Percentiles rank a stretch among this genome's conserved stretches.
These are phyloP conservation scores for Terfezia claveryi DNA, from an alignment of 495 filamentous ascomycete genomes.

Conservation along the genomic window DNA sequence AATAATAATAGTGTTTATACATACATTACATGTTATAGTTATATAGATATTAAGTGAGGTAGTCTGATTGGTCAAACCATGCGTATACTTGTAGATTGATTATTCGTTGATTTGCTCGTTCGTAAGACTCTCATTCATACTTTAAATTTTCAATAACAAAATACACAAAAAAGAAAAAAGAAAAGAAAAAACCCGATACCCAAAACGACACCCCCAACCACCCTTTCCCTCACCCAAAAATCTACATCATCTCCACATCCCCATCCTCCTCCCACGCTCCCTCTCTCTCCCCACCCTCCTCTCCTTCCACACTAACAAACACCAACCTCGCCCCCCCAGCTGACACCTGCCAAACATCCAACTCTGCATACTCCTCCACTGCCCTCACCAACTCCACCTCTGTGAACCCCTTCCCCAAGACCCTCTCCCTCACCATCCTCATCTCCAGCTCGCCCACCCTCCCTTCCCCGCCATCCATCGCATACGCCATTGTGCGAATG, in stretches of 20 bases:
- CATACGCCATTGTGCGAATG: conserved; percentile 62
- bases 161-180: no score
- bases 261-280: conserved; percentile 23
- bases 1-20: no score
- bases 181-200: no score
- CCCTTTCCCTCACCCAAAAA: background rate
- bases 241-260: conserved; percentile 28
- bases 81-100: no score
- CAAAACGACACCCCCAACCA: no score
- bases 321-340: conserved; percentile 68
- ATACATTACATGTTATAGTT: no score
- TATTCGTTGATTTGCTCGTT: no score
- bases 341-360: conserved; percentile 91
- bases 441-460: conserved; percentile 56
- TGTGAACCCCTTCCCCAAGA: conserved; percentile 91
- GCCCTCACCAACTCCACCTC: conserved; percentile 70
- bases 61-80: no score
- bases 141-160: no score
- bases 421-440: conserved; percentile 64
- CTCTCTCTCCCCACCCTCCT: conserved; percentile 22
- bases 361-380: conserved; percentile 66
- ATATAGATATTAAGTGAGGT: no score
- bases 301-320: conserved; percentile 30
- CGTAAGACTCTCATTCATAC: no score
- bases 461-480: conserved; percentile 37